phyloP scores from a whole-genome alignment of 2,329 filamentous ascomycete genomes.

The Magnaporthales sp. region DNA sequence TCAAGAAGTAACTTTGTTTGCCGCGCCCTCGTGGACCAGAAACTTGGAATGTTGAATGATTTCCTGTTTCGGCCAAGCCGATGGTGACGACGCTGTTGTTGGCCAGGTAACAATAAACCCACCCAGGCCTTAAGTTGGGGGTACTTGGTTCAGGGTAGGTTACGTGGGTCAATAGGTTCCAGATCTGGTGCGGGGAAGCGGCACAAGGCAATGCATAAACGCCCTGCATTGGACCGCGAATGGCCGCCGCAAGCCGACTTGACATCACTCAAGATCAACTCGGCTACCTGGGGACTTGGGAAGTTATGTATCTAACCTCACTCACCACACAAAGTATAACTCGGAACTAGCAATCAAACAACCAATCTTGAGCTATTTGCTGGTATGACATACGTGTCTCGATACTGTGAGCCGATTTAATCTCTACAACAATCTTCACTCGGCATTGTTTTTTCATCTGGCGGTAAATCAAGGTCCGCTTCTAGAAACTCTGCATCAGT shows the following conservation, averaged over 20 bases:
- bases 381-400: not conserved
- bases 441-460: not conserved
- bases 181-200: not conserved
- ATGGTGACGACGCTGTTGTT: conserved; percentile 17
- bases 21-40: not conserved
- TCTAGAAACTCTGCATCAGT: not conserved
- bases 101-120: conserved; percentile 33
- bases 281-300: not conserved
- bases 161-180: not conserved
- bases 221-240: conserved; percentile 2
- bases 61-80: conserved; percentile 7
- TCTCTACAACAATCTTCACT: not conserved
- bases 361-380: not conserved
- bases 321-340: not conserved
- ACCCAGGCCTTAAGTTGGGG: not conserved
- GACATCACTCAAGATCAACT: not conserved
- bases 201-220: not conserved
- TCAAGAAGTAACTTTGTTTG: not conserved
- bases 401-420: not conserved
- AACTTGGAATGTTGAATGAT: conserved; percentile 1
- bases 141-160: not conserved
- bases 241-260: conserved; percentile 6
- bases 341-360: not conserved
- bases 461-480: not conserved
- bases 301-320: not conserved